phyloP scores from a whole-genome alignment of 2,329 filamentous ascomycete genomes.

The Paracamarosporium sp. region DNA sequence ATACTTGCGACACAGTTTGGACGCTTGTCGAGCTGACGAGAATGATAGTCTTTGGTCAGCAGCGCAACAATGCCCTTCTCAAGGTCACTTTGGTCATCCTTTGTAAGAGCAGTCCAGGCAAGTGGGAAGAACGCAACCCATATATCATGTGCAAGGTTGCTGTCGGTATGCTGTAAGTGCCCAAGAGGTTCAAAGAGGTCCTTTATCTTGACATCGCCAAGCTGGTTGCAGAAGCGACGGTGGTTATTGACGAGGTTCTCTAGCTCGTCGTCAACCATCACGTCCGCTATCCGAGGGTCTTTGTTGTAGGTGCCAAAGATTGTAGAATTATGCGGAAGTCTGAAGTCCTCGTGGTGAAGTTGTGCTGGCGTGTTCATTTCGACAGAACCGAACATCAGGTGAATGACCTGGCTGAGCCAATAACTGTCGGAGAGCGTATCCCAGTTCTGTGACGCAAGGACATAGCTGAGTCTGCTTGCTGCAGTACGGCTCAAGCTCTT shows the following conservation, averaged over 20 bases:
- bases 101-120: slow-evolving; percentile 87
- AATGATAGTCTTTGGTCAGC: slow-evolving; percentile 94
- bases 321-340: slow-evolving; percentile 73
- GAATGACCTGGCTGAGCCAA: slow-evolving; percentile 95
- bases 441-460: slow-evolving; percentile 94
- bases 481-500: slow-evolving; percentile 92
- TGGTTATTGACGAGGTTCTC: slow-evolving; percentile 81
- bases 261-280: slow-evolving; percentile 82
- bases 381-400: slow-evolving; percentile 87
- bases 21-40: slow-evolving; percentile 89
- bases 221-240: slow-evolving; percentile 80
- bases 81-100: slow-evolving; percentile 87
- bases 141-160: slow-evolving; percentile 80
- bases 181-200: slow-evolving; percentile 89
- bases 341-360: slow-evolving; percentile 85
- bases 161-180: slow-evolving; percentile 90
- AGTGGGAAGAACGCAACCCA: slow-evolving; percentile 93
- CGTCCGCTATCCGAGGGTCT: slow-evolving; percentile 66
- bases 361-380: slow-evolving; percentile 83
- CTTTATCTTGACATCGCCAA: slow-evolving; percentile 84
- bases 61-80: slow-evolving; percentile 90
- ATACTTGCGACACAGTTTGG: slow-evolving; percentile 96
- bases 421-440: slow-evolving; percentile 93
- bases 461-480: slow-evolving; percentile 85
- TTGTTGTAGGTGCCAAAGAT: slow-evolving; percentile 76